Evolutionary conservation across 805 yeast species (phyloP).

Genomic region (Priceomyces haplophilus): DNA sequence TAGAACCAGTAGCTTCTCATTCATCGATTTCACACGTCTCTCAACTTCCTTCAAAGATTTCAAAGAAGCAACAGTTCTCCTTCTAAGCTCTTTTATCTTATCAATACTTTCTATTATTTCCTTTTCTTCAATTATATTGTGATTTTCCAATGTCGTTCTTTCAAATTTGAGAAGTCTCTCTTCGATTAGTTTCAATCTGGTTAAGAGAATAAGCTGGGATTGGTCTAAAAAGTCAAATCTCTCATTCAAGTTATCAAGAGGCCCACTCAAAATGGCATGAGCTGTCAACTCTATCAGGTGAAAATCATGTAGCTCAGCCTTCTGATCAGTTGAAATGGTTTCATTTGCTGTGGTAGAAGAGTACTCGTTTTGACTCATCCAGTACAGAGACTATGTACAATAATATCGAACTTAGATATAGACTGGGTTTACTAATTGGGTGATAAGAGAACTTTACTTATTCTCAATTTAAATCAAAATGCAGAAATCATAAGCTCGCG

Average conservation of each 20-base stretch:
- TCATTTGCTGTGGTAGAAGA: not conserved
- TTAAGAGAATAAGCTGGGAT: conserved; percentile 52
- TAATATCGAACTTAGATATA: not conserved
- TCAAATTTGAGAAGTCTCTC: conserved; percentile 27
- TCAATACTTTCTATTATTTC: conserved; percentile 18
- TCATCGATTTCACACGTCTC: conserved; percentile 27
- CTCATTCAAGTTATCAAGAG: conserved; percentile 50
- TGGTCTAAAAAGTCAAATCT: conserved; percentile 53
- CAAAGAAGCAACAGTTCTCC: conserved; percentile 24
- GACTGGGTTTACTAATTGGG: no score
- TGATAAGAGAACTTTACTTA: no score
- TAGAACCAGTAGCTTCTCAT: conserved; percentile 6
- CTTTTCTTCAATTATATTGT: conserved; percentile 15
- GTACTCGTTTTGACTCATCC: not conserved
- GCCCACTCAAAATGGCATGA: conserved; percentile 52
- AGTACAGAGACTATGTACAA: not conserved
- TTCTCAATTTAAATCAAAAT: not conserved
- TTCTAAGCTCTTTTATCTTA: conserved; percentile 29
- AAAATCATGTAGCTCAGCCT: conserved; percentile 24
- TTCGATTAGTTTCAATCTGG: conserved; percentile 45
- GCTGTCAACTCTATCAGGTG: conserved; percentile 62
- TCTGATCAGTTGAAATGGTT: not conserved
- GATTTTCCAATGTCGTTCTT: conserved; percentile 15
- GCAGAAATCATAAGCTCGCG: not conserved
- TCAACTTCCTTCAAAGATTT: conserved; percentile 37